Conservation (phyloP, 2,329 filamentous ascomycete genomes). For the Penicillium sp. region DNA sequence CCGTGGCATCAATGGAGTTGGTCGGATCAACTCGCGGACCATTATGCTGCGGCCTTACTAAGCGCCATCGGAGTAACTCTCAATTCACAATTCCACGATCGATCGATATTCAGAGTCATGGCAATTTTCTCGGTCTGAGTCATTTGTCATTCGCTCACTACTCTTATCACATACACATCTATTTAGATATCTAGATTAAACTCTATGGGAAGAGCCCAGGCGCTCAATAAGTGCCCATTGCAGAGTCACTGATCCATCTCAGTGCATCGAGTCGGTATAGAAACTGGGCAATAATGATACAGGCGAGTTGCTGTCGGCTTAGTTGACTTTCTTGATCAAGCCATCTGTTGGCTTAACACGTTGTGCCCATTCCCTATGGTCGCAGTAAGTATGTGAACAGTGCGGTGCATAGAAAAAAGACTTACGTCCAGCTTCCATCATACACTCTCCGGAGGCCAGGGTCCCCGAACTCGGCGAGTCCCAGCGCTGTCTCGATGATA, state of each 20-base stretch:
- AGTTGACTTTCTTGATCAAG: slow-evolving; percentile 48
- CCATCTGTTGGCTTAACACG: slow-evolving; percentile 52
- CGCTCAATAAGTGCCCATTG: neutral
- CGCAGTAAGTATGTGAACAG: slow-evolving; percentile 5
- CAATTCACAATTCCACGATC: neutral
- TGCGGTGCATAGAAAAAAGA: slow-evolving; percentile 32
- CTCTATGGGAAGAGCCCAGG: slow-evolving; percentile 12
- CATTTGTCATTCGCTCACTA: neutral
- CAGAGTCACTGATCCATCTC: neutral
- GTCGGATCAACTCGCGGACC: slow-evolving; percentile 29
- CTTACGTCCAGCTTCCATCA: slow-evolving; percentile 97
- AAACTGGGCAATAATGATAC: neutral
- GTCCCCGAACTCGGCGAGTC: slow-evolving; percentile 74
- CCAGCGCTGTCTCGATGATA: slow-evolving; percentile 84
- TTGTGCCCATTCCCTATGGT: slow-evolving; percentile 55
- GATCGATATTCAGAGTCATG: neutral
- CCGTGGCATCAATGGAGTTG: slow-evolving; percentile 13
- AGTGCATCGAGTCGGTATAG: neutral
- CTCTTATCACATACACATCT: slow-evolving; percentile 2
- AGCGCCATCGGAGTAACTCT: slow-evolving; percentile 13
- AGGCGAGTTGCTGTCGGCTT: neutral
- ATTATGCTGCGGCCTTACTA: slow-evolving; percentile 23
- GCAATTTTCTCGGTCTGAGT: neutral
- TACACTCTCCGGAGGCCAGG: slow-evolving; percentile 76
- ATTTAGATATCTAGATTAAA: slow-evolving; percentile 1